These are phyloP conservation scores for Pisolithus marmoratus DNA, from an alignment of 768 basidiomycete genomes.

Conservation along the genomic window DNA sequence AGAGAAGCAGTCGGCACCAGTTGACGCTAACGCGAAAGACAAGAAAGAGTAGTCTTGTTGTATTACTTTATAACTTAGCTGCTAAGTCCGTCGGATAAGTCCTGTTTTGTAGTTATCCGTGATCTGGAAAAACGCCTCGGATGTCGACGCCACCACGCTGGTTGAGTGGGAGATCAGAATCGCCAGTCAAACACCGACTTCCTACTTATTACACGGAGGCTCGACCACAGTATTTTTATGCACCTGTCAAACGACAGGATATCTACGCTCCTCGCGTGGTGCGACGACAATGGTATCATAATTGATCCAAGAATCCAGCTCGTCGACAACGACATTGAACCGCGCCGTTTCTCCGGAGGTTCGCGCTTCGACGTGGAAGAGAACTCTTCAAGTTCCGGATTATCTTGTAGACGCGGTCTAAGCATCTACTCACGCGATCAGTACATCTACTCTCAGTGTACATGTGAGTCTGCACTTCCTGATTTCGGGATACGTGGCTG, in stretches of 20 bases:
- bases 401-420: constrained; percentile 13
- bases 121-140: constrained; percentile 7
- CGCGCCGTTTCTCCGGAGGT: neutral
- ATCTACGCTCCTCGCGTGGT: constrained; percentile 41
- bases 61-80: neutral
- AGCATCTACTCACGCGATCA: constrained; percentile 20
- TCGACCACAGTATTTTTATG: neutral
- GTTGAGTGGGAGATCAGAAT: neutral
- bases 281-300: constrained; percentile 36
- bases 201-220: neutral
- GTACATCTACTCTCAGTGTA: constrained; percentile 15
- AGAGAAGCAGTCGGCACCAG: constrained; percentile 11
- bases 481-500: neutral
- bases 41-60: constrained; percentile 21
- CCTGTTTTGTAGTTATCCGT: constrained; percentile 17
- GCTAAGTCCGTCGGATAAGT: constrained; percentile 15
- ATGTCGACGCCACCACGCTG: constrained; percentile 8
- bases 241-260: constrained; percentile 17
- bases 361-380: neutral
- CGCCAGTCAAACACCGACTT: constrained; percentile 1
- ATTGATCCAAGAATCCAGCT: constrained; percentile 44
- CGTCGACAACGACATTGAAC: constrained; percentile 6
- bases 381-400: constrained; percentile 1
- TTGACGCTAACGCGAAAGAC: constrained; percentile 20
- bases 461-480: constrained; percentile 20